These are phyloP conservation scores for Exserohilum turcica DNA, from an alignment of 2,329 filamentous ascomycete species.

Conservation along the genomic window DNA sequence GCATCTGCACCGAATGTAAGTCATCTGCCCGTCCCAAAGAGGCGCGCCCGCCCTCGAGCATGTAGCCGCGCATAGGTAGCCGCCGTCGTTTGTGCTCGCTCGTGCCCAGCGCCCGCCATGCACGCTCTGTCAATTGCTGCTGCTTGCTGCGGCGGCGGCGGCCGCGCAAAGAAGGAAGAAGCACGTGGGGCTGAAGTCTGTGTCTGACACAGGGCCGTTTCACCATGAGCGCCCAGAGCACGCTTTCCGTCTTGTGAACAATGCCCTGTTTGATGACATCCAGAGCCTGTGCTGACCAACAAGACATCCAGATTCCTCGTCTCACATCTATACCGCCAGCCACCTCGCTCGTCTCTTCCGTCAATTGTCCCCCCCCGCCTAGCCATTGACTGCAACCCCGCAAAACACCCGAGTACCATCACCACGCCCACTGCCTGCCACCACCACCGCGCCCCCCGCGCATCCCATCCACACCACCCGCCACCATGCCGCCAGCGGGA, in stretches of 20 bases:
- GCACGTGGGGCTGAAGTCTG: conserved; percentile 32
- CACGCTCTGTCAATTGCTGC: background rate
- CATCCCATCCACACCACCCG: conserved; percentile 21
- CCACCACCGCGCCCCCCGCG: conserved; percentile 27
- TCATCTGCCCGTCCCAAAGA: background rate
- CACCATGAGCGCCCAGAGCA: conserved; percentile 31
- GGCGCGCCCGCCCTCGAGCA: background rate
- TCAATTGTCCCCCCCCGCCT: background rate
- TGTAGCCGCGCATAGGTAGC: conserved; percentile 1
- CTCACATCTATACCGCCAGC: conserved; percentile 2
- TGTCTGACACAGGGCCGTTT: conserved; percentile 34
- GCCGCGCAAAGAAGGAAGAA: conserved; percentile 27
- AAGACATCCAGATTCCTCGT: conserved; percentile 19
- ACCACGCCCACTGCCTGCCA: conserved; percentile 20
- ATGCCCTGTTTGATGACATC: conserved; percentile 16
- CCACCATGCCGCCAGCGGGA: conserved; percentile 46
- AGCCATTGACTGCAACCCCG: conserved; percentile 17
- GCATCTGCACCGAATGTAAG: conserved; percentile 13
- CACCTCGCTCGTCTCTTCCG: conserved; percentile 3
- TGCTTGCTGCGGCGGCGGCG: conserved; percentile 6
- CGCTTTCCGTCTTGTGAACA: conserved; percentile 25
- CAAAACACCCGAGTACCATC: conserved; percentile 16
- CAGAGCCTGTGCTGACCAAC: conserved; percentile 28
- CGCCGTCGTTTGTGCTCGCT: conserved; percentile 5
- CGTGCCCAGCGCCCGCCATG: background rate